phyloP scores from a whole-genome alignment of 2,329 filamentous ascomycete species.

The Trichoderma pleuroti region DNA sequence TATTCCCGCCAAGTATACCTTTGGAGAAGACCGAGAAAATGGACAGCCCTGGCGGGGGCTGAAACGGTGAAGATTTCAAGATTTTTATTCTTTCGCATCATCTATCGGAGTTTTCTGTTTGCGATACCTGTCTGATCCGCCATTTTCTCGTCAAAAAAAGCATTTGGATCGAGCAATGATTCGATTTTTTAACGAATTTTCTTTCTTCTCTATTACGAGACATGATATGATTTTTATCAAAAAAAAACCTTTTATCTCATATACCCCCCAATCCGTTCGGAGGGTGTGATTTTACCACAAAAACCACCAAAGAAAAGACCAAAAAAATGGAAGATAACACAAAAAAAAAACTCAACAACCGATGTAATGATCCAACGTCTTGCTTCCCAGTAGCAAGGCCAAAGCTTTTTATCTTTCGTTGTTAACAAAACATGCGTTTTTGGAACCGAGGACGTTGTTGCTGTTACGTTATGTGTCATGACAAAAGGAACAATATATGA shows the following conservation, averaged over 20 bases:
- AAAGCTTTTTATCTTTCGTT: slow-evolving; percentile 12
- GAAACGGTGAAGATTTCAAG: slow-evolving; percentile 20
- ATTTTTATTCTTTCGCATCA: not conserved
- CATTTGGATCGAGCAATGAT: not conserved
- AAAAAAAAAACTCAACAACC: slow-evolving; percentile 1
- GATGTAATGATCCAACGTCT: slow-evolving; percentile 16
- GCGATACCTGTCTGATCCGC: not conserved
- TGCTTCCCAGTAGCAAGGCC: slow-evolving; percentile 15
- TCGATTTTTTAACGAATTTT: slow-evolving; percentile 17
- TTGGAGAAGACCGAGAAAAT: slow-evolving; percentile 36
- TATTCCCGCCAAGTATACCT: slow-evolving; percentile 42
- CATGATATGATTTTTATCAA: slow-evolving; percentile 14
- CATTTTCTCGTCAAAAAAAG: slow-evolving; percentile 9
- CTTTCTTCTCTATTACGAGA: slow-evolving; percentile 12
- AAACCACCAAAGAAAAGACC: not conserved
- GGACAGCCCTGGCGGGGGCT: slow-evolving; percentile 31
- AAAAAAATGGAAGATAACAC: slow-evolving; percentile 6
- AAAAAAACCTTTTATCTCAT: not conserved
- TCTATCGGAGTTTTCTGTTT: not conserved
- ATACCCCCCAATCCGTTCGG: slow-evolving; percentile 10
- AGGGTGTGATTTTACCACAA: not conserved
- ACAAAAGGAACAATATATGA: slow-evolving; percentile 18
- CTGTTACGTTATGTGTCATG: slow-evolving; percentile 16
- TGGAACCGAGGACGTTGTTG: not conserved
- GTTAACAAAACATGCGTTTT: slow-evolving; percentile 15